A percentile compares a stretch with the other conserved stretches of the same genome.
Evolutionary conservation across 176 grass and related monocot species (phyloP).

Genomic region (Melocanna baccifera): DNA sequence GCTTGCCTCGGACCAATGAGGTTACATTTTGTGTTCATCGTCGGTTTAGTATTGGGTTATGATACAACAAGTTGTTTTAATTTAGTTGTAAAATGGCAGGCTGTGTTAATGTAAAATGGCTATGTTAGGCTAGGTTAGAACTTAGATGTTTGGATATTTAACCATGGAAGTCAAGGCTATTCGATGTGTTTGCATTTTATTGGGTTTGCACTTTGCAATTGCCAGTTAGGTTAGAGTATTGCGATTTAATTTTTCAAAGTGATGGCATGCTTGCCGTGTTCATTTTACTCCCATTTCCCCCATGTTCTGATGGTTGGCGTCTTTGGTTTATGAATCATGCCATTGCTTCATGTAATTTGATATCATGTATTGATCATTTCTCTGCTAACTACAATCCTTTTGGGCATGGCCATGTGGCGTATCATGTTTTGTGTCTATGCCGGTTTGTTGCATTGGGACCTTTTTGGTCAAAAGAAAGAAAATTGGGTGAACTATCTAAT

Average conservation of each 20-base stretch:
- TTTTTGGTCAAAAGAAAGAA: neutral
- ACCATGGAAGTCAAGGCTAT: too few relatives aligned
- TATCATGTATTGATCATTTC: slow-evolving; percentile 12
- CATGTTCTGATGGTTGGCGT: neutral
- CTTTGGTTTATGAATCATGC: neutral
- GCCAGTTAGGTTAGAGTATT: neutral
- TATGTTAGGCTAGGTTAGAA: neutral
- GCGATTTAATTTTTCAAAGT: neutral
- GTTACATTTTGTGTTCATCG: neutral
- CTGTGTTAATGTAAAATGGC: neutral
- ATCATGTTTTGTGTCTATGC: neutral
- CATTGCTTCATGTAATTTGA: slow-evolving; percentile 3
- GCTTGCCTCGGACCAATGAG: neutral
- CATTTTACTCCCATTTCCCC: neutral
- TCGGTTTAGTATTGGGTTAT: neutral
- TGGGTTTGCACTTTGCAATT: too few relatives aligned
- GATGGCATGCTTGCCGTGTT: neutral
- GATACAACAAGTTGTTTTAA: neutral
- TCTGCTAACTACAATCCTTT: neutral
- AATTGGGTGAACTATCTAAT: neutral
- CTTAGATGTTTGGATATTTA: neutral
- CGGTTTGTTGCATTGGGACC: neutral
- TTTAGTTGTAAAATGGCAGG: neutral
- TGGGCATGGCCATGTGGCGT: slow-evolving; percentile 37
- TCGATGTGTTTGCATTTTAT: too few relatives aligned